These are phyloP conservation scores for Pyrenophora tritici-repentis DNA, from an alignment of 2,329 filamentous ascomycete genomes.

Conservation along the genomic window DNA sequence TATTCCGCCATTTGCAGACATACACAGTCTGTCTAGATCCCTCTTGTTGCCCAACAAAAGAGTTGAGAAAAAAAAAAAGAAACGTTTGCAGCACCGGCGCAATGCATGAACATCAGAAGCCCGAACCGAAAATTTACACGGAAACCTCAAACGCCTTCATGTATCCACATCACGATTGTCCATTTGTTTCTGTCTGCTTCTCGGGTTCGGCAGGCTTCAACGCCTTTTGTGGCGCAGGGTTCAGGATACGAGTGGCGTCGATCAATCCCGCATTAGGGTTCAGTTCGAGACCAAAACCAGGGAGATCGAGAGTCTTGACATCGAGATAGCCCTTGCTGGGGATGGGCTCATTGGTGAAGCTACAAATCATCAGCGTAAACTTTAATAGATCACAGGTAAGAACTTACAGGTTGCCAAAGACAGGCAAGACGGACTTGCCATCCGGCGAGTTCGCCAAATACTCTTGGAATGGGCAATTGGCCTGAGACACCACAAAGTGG, in stretches of 20 bases:
- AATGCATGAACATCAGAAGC: constrained; percentile 12
- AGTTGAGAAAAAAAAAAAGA: constrained; percentile 3
- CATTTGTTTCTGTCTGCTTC: constrained; percentile 26
- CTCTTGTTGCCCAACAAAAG: not conserved
- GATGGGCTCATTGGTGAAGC: constrained; percentile 16
- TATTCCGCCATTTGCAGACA: not conserved
- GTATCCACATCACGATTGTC: constrained; percentile 18
- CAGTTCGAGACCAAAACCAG: constrained; percentile 86
- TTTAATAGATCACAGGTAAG: not conserved
- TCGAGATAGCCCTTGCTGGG: constrained; percentile 76
- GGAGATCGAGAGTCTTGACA: constrained; percentile 79
- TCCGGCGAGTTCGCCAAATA: constrained; percentile 93
- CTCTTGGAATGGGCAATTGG: constrained; percentile 93
- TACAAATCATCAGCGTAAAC: not conserved
- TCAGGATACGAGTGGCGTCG: constrained; percentile 73
- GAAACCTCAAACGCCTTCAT: constrained; percentile 13
- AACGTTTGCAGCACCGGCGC: constrained; percentile 2
- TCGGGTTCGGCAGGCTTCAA: constrained; percentile 40
- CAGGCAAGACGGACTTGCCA: constrained; percentile 84
- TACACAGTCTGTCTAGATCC: not conserved
- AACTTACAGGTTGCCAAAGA: constrained; percentile 94
- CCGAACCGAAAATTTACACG: constrained; percentile 7
- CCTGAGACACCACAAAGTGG: constrained; percentile 92
- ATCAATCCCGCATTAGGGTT: constrained; percentile 83
- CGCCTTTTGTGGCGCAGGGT: constrained; percentile 60